Evolutionary conservation across 352 stramenopile genomes (phyloP), one percentile per base, ranked within the genome.

Genomic region (Albugo candida): DNA sequence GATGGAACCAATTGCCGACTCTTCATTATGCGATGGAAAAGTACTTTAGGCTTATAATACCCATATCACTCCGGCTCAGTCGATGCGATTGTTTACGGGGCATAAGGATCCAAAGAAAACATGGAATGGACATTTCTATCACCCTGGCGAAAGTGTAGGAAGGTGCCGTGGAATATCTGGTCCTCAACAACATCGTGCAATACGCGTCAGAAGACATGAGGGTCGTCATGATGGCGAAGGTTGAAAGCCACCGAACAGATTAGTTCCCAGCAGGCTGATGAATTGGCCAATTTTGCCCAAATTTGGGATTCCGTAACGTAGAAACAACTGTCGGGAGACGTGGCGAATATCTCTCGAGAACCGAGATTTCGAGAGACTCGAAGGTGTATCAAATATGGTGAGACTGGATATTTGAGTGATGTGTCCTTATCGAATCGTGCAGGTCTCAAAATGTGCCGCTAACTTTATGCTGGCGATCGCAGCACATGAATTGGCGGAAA

Each of bases 11-110:
- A 5, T 12, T 31, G 21, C 36, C 38, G 2, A 55, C 51, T 0
- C 27, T 58, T 13, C 34, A 55, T 3, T 41, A 58, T 39, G 20
- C 17, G 5, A 62, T 59, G 51, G 35, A 52, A 31, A 38, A 47
- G 0, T 56, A 34, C 36, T 56, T 13, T 20, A 60, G 11, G 52
- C 48, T 1, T 60, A 56, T 14, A 14, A 16, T 8, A 54, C 48
- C 0, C 56, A 47, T 19, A 57, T 58, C n/a, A 55, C 48, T 0
- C 36, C 53, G 6, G 37, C 44, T 38, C 46, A 60, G n/a, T 37
- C 31, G 4, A 60, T 60, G 48, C 54, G 48, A 24, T 19, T 58
- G 8, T 64, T 60, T 37, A 64, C 57, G 0, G 37, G 21, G 18
- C 11, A 0, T 16, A 60, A 55, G 40, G 36, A 35, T 41, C 1